Conservation (phyloP, 1,284 basidiomycete species). For the Peniophora sp. region DNA sequence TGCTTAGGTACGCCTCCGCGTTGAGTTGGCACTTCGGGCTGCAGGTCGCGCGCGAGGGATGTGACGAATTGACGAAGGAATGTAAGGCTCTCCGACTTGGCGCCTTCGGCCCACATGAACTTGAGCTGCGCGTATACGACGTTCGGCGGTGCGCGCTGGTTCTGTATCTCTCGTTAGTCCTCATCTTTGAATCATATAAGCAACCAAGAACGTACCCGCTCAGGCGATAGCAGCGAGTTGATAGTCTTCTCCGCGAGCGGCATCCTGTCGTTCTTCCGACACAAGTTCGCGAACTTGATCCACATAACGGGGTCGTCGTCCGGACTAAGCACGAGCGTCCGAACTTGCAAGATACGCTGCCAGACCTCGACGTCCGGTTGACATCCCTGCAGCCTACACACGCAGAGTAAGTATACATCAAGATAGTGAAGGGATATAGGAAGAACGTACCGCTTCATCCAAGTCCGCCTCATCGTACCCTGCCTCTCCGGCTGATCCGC, state of each 20-base stretch:
- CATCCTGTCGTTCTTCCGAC: slow-evolving; percentile 81
- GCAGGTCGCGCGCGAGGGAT: slow-evolving; percentile 73
- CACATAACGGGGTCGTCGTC: slow-evolving; percentile 96
- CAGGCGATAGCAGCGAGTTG: slow-evolving; percentile 77
- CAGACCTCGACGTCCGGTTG: slow-evolving; percentile 99
- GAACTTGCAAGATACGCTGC: slow-evolving; percentile 96
- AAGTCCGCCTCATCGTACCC: slow-evolving; percentile 80
- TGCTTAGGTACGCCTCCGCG: slow-evolving; percentile 45
- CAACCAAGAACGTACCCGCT: slow-evolving; percentile 34
- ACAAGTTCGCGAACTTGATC: slow-evolving; percentile 91
- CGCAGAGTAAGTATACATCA: slow-evolving; percentile 3
- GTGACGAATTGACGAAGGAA: slow-evolving; percentile 85
- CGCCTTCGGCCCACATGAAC: slow-evolving; percentile 91
- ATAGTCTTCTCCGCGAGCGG: slow-evolving; percentile 95
- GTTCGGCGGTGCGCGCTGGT: slow-evolving; percentile 82
- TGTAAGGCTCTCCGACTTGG: slow-evolving; percentile 71
- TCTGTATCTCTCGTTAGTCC: slow-evolving; percentile 23
- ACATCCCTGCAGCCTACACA: slow-evolving; percentile 79
- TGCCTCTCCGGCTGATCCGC: slow-evolving; percentile 93
- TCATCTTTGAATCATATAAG: neutral
- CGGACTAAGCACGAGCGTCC: slow-evolving; percentile 89
- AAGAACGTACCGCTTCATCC: slow-evolving; percentile 76
- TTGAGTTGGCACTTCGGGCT: slow-evolving; percentile 39
- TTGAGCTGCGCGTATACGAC: slow-evolving; percentile 98
- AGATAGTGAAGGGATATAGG: slow-evolving; percentile 1